Evolutionary conservation across 2,329 filamentous ascomycete genomes (phyloP).

Genomic region (Ophiostoma ips): DNA sequence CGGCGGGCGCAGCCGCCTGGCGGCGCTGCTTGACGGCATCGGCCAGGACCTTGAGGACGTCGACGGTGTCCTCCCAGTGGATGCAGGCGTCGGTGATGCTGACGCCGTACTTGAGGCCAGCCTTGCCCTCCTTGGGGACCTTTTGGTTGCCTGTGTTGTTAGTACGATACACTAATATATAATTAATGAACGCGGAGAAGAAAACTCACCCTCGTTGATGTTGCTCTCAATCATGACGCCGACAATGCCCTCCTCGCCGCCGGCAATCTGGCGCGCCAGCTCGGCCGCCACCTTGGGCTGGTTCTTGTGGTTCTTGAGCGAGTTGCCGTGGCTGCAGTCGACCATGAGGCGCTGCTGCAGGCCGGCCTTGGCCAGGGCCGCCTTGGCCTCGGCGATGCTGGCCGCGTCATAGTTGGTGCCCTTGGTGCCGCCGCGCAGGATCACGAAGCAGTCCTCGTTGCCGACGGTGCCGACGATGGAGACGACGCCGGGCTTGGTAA

Average conservation of each 20-base stretch:
- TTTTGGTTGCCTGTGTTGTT: conserved; percentile 60
- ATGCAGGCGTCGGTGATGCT: conserved; percentile 98
- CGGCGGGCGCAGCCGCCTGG: conserved; percentile 23
- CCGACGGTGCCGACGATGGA: conserved; percentile 89
- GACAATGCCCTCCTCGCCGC: conserved; percentile 77
- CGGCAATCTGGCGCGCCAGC: conserved; percentile 71
- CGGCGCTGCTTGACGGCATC: conserved; percentile 65
- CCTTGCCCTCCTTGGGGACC: conserved; percentile 73
- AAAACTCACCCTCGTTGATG: conserved; percentile 66
- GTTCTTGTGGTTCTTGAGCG: conserved; percentile 90
- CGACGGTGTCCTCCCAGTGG: conserved; percentile 78
- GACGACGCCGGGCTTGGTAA: conserved; percentile 90
- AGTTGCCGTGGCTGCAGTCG: conserved; percentile 96
- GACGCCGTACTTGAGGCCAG: conserved; percentile 79
- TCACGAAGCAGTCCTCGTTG: conserved; percentile 95
- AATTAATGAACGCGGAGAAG: conserved; percentile 14
- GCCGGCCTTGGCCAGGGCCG: conserved; percentile 59
- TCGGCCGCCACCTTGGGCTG: conserved; percentile 82
- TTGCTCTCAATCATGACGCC: conserved; percentile 99
- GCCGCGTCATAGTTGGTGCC: conserved; percentile 87
- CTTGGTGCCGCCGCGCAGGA: conserved; percentile 80
- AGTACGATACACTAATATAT: neutral
- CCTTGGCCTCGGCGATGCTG: conserved; percentile 74
- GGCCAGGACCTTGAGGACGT: conserved; percentile 63
- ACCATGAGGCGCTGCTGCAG: conserved; percentile 77